Evolutionary conservation across 2,329 filamentous ascomycete species (phyloP).

Genomic region (Harringtonia lauricola): DNA sequence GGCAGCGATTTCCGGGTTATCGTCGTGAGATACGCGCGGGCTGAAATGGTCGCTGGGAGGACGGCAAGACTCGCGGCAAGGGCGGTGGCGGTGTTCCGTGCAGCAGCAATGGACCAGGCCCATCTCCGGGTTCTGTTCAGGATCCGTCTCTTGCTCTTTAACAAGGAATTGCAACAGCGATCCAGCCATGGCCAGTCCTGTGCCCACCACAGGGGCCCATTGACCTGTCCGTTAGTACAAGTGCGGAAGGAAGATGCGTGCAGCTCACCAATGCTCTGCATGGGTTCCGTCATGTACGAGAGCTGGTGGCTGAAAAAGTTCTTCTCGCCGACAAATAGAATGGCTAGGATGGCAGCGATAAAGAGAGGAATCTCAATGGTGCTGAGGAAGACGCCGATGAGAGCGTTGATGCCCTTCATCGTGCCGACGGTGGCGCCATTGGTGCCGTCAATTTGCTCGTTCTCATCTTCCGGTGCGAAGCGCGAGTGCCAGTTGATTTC

Average conservation of each 20-base stretch:
- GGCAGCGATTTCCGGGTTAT: too few relatives aligned
- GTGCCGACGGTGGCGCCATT: slow-evolving; percentile 39
- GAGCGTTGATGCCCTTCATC: slow-evolving; percentile 44
- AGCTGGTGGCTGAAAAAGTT: slow-evolving; percentile 52
- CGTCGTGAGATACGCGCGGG: too few relatives aligned
- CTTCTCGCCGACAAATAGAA: slow-evolving; percentile 49
- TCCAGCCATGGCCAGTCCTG: slow-evolving; percentile 43
- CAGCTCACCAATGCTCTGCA: slow-evolving; percentile 48
- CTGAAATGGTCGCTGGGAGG: too few relatives aligned
- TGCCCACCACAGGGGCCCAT: slow-evolving; percentile 50
- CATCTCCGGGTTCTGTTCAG: not conserved
- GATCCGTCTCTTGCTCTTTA: slow-evolving; percentile 8
- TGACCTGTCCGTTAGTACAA: too few relatives aligned
- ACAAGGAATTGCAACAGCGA: slow-evolving; percentile 43
- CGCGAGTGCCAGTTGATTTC: slow-evolving; percentile 41
- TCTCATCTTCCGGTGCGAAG: slow-evolving; percentile 15
- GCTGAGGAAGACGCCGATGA: slow-evolving; percentile 40
- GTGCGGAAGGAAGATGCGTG: too few relatives aligned
- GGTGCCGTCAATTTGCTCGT: slow-evolving; percentile 20
- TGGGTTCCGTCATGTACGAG: slow-evolving; percentile 48
- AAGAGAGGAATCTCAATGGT: slow-evolving; percentile 50
- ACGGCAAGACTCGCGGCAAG: too few relatives aligned
- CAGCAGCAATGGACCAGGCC: not conserved
- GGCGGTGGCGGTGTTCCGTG: too few relatives aligned
- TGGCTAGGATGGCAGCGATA: slow-evolving; percentile 43